Evolutionary conservation across 305 asterid species (phyloP).

Genomic region (Solanum hybrid): DNA sequence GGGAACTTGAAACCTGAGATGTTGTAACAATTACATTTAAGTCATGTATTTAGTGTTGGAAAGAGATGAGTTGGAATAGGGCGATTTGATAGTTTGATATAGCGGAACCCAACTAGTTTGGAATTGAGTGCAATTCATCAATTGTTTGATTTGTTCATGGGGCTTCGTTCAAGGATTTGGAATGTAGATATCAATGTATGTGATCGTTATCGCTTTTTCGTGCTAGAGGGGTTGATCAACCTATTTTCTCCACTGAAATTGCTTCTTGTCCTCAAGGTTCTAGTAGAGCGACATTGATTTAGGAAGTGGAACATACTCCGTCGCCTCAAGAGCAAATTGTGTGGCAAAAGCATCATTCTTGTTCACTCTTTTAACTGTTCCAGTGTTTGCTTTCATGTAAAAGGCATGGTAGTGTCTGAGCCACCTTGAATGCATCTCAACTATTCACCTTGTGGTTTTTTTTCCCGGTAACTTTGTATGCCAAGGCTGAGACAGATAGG

Average conservation of each 20-base stretch:
- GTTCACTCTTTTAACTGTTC: neutral
- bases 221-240: neutral
- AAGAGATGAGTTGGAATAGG: neutral
- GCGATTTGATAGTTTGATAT: neutral
- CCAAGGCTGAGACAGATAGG: neutral
- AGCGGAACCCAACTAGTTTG: neutral
- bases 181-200: neutral
- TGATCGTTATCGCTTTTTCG: neutral
- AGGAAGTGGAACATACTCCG: neutral
- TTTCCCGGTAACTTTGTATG: neutral
- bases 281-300: neutral
- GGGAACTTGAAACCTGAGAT: neutral
- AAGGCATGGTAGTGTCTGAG: neutral
- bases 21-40: neutral
- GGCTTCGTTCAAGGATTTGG: neutral
- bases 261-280: neutral
- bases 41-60: neutral
- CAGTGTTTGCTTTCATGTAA: neutral
- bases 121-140: neutral
- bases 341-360: neutral
- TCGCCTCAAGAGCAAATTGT: neutral
- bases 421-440: neutral
- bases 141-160: neutral
- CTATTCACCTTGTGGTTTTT: neutral
- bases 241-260: neutral